These are phyloP conservation scores for Aspergillus fructus DNA, from an alignment of 2,329 filamentous ascomycete species.

Conservation along the genomic window DNA sequence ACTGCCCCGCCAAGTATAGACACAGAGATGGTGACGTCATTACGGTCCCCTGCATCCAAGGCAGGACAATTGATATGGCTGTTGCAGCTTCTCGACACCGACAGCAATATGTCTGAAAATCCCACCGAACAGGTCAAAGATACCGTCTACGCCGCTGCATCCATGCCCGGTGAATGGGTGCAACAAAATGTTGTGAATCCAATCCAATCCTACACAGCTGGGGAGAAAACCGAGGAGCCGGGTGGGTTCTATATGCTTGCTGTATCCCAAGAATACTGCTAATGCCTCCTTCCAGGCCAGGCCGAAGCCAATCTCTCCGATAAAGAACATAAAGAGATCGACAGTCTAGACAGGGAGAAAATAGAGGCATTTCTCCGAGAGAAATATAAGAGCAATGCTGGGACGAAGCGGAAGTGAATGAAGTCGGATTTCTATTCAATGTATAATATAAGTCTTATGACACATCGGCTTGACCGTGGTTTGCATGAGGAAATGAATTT, in stretches of 20 bases:
- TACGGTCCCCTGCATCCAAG: neutral
- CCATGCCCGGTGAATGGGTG: conserved; percentile 12
- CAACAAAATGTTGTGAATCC: conserved; percentile 13
- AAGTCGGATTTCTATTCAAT: neutral
- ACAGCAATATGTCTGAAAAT: conserved; percentile 10
- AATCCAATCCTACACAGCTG: conserved; percentile 10
- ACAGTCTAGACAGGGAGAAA: conserved; percentile 29
- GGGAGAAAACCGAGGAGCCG: conserved; percentile 1
- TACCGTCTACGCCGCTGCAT: conserved; percentile 3
- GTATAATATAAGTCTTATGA: neutral
- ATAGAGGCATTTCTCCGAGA: conserved; percentile 34
- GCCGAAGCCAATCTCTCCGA: neutral
- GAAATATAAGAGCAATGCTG: conserved; percentile 26
- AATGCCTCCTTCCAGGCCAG: neutral
- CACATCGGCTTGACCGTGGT: neutral
- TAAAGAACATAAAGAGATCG: conserved; percentile 25
- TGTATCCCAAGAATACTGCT: neutral
- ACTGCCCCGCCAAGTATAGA: neutral
- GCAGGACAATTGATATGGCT: neutral
- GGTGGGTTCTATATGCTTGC: neutral
- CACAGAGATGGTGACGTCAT: neutral
- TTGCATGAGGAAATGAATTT: neutral
- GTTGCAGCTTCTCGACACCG: neutral
- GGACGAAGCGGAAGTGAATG: conserved; percentile 1
- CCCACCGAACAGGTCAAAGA: conserved; percentile 15